A percentile compares a stretch with the other conserved stretches of the same genome.
phyloP scores from a whole-genome alignment of 225 moss, liverwort and hornwort species.

The Physcomitrium patens region DNA sequence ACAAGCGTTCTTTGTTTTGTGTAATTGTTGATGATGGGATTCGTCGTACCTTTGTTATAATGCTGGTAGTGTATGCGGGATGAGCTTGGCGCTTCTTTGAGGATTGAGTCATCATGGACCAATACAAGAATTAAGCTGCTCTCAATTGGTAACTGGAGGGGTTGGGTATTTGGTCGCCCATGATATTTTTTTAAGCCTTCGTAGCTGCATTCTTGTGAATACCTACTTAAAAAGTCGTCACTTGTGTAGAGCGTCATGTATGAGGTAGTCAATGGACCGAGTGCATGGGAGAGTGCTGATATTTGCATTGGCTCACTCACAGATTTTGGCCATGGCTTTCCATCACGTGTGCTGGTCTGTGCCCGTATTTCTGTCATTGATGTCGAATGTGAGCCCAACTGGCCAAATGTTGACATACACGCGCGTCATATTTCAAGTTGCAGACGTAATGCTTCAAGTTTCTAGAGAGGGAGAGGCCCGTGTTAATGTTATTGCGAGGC shows the following conservation, averaged over 20 bases:
- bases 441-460: neutral
- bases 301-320: neutral
- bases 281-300: neutral
- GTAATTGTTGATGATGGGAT: neutral
- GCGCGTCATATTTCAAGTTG: neutral
- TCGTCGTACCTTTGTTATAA: neutral
- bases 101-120: neutral
- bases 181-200: neutral
- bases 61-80: neutral
- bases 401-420: neutral
- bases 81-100: neutral
- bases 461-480: neutral
- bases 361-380: neutral
- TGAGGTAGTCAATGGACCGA: neutral
- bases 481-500: neutral
- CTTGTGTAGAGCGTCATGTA: neutral
- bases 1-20: neutral
- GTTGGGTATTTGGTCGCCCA: neutral
- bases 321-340: conserved; percentile 8
- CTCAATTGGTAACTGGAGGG: neutral
- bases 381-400: too few relatives aligned
- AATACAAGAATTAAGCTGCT: neutral
- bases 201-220: neutral
- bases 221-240: neutral
- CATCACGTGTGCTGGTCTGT: neutral